Evolutionary conservation across 2,329 filamentous ascomycete species (phyloP), one percentile per base, ranked within the genome.

Genomic region (Verticillium albo-atrum): DNA sequence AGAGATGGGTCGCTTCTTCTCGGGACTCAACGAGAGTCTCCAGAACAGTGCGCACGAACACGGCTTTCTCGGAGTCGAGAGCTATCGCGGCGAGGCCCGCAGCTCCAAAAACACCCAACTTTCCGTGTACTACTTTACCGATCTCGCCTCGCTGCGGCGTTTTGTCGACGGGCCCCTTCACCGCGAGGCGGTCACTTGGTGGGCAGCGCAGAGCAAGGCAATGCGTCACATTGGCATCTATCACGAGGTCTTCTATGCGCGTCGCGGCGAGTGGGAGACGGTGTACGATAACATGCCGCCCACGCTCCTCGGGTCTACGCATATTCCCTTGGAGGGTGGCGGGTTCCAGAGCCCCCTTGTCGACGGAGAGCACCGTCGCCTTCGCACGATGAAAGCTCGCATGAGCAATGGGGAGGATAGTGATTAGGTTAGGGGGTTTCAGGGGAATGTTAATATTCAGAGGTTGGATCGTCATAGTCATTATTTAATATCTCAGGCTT

Each of bases 241-340:
- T 61, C 83, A 87, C 66, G 83, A 86, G 74, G 76, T 78, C 0
- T 85, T 80, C 63, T 70, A 74, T 27, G 76, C 78, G 5, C 75
- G 75, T 1, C 68, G 70, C 3, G 73, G 75, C 3, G 70, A 71
- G 9, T 83, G 80, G 69, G 83, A 86, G 75, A 78, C 72, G 2
- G 72, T 85, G 25, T 84, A 84, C 64, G 62, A 75, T 7, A 78
- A 82, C 60, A 76, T 75, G 63, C 69, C 65, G 57, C 77, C 77
- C 1, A 60, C 70, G 4, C 57, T 78, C 37, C 59, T 79, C 55
- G 77, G 74, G 6, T 32, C 30, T 32, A 32, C 30, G 3, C 30
- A 32, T 2, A 14, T 32, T 2, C 30, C 30, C 14, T 10, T 14
- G 30, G 30, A 32, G 30, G 30, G 14, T 14, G 30, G 30, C 30